Conservation (phyloP, 306 rosid genomes). For the Carpinus viminea region DNA sequence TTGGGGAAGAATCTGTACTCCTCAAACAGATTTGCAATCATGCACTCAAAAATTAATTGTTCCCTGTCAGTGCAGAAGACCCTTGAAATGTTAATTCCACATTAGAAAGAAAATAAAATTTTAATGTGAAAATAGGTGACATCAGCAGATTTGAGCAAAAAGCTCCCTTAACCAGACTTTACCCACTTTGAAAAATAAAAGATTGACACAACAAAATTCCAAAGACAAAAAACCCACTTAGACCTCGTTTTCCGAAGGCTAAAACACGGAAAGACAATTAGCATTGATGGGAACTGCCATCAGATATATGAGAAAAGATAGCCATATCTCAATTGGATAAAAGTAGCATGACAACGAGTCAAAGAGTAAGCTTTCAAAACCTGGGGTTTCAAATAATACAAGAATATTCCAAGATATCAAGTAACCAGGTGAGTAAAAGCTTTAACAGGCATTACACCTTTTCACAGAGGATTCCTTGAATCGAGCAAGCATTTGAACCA, state of each 20-base stretch:
- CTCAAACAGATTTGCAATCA: constrained; percentile 92
- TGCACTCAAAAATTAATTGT: constrained; percentile 78
- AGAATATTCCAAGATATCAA: background rate
- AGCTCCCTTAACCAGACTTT: constrained; percentile 7
- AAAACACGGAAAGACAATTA: background rate
- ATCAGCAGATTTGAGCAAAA: constrained; percentile 5
- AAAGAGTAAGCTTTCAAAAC: constrained; percentile 9
- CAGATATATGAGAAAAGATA: background rate
- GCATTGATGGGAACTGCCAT: background rate
- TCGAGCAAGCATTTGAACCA: constrained; percentile 89
- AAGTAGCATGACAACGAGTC: background rate
- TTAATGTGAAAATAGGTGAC: background rate
- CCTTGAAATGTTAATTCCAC: constrained; percentile 12
- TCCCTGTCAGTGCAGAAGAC: constrained; percentile 62
- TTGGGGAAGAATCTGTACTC: constrained; percentile 92
- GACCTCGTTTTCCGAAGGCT: background rate
- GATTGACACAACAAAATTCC: background rate
- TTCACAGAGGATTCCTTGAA: constrained; percentile 83
- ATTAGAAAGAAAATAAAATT: background rate
- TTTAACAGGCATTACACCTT: constrained; percentile 48
- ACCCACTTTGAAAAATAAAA: background rate
- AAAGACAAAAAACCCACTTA: background rate
- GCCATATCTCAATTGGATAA: background rate
- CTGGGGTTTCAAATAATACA: constrained; percentile 5
- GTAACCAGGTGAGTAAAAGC: constrained; percentile 13